These are phyloP conservation scores for Plectosphaerella cucumerina DNA, from an alignment of 2,329 filamentous ascomycete species.

Conservation along the genomic window DNA sequence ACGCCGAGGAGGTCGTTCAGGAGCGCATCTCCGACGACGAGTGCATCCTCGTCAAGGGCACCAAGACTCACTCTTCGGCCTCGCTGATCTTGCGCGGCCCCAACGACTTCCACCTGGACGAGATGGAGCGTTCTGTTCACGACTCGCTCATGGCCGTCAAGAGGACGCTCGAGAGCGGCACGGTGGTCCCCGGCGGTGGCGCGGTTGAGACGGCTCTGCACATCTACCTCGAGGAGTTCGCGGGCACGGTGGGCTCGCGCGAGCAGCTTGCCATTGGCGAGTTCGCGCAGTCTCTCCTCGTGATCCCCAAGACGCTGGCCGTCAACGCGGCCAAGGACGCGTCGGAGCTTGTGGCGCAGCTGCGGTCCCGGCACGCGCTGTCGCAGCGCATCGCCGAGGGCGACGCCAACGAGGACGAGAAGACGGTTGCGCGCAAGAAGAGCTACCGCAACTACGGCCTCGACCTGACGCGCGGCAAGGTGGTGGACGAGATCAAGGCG, in stretches of 20 bases:
- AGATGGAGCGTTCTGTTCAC: constrained; percentile 98
- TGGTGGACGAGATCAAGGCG: constrained; percentile 89
- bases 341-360: constrained; percentile 90
- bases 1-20: constrained; percentile 94
- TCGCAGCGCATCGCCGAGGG: constrained; percentile 88
- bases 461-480: constrained; percentile 82
- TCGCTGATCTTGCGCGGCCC: constrained; percentile 94
- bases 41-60: constrained; percentile 94
- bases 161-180: constrained; percentile 92
- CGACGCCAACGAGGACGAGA: constrained; percentile 81
- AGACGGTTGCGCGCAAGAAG: constrained; percentile 87
- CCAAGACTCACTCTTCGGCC: constrained; percentile 88
- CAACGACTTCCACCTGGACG: constrained; percentile 94
- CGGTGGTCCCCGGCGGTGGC: constrained; percentile 92
- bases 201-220: constrained; percentile 98
- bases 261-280: constrained; percentile 98
- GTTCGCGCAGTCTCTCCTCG: constrained; percentile 89
- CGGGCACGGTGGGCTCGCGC: constrained; percentile 91
- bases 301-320: constrained; percentile 93
- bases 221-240: constrained; percentile 98
- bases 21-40: constrained; percentile 98
- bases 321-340: constrained; percentile 97
- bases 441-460: constrained; percentile 98
- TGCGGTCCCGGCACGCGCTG: constrained; percentile 88
- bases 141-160: constrained; percentile 96